Base-by-base conservation (phyloP, 2,329 filamentous ascomycete genomes). In the Aspergillus quadrilineatus region DNA sequence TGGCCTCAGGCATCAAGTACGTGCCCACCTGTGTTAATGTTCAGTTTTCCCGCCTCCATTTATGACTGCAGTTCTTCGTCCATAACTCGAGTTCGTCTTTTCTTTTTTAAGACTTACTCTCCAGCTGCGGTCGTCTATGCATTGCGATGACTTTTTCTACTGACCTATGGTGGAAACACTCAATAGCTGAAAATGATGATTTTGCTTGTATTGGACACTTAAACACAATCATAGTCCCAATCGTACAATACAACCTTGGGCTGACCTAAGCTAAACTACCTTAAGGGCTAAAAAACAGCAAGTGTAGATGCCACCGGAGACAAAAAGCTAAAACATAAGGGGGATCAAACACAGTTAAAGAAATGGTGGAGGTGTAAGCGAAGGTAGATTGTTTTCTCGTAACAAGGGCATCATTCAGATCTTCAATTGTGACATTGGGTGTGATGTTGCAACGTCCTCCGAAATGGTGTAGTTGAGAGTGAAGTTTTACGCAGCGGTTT, bases 401-500 rank as follows among this genome's bases (percentile, higher is more conserved):
- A 47, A 52, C 34, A 47, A 57, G 48, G 51, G 44, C 53, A 60
- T 57, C 55, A 56, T 60, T 52, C 43, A 47, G 29, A 45, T 55
- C 46, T 50, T 45, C 15, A 41, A 45, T 43, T 47, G 29, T 53
- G 32, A 28, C 46, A 42, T 29, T 17, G 39, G 29, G 17, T 9
- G 29, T 49, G 26, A 41, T 22, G 43, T 36, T 17, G 26, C 17
- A 30, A 14, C 42, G 29, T 45, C 22, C 26, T 22, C 15, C 34
- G 28, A 41, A 6, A 32, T 42, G 17, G 14, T 30, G 15, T 26
- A 6, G 17, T 47, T 34, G 10, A 48, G 39, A 57, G 44, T 15
- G 17, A 29, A 17, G 9, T 42, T 30, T 63, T 67, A 73, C 29
- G 65, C 65, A 6, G 66, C 57, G 48, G 66, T 53, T 50, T 75